Base-by-base conservation (phyloP, 2,329 filamentous ascomycete species). In the Hortaea werneckii region DNA sequence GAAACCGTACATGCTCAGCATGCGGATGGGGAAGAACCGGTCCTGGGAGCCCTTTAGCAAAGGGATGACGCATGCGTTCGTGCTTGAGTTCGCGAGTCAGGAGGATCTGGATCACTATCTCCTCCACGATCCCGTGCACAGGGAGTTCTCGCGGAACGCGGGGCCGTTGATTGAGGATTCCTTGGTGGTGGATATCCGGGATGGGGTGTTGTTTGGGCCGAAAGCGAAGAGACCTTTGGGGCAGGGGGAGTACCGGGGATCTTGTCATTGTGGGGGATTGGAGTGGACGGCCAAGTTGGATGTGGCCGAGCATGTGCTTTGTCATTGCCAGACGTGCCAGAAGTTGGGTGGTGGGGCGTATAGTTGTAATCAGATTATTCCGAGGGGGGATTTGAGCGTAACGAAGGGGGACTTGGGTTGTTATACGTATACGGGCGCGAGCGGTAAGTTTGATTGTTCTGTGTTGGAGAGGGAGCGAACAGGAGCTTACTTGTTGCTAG, bases 271-370 rank as follows among this genome's bases (percentile, higher is more conserved):
- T 29, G 58, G 57, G 13, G 53, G 50, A 28, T 48, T 62, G 8
- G 56, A 55, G 40, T 50, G 62, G 59, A 46, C 41, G 10, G 58
- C 58, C 8, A 58, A 50, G 43, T 42, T 52, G 28, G 47, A 45
- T 37, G 49, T 51, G 40, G 53, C 53, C 6, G 55, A 61, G 44
- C 62, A 65, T 46, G 59, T 66, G 9, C 52, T 66, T 26, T 65
- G 64, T 38, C 63, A 65, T 48, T 67, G 64, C 49, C 49, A 53
- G 12, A 65, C 62, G 4, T 65, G 64, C 39, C 62, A 65, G 49
- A 60, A 61, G 39, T 46, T 65, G 7, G 60, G 58, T 3, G 63
- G 62, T 12, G 61, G 59, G 6, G 62, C 60, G 28, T 66, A 65
- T 40, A 59, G 55, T 10, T 65, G 62, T 50, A 65, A 65, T 42